These are phyloP conservation scores for Zelonia costaricensis DNA, from an alignment of 208 protist genomes.

Conservation along the genomic window DNA sequence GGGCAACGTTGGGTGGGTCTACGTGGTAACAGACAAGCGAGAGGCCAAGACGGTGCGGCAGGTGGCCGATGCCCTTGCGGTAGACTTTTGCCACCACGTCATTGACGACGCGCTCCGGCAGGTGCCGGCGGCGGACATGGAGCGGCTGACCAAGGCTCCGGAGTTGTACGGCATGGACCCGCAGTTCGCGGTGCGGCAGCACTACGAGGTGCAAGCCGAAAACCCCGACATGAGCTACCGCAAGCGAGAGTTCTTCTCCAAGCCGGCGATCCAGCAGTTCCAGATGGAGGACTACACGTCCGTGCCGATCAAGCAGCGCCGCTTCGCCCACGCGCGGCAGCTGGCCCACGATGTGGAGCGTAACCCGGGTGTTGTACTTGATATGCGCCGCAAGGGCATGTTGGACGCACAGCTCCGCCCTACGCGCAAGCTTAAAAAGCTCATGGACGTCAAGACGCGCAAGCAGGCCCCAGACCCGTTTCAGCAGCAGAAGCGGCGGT, in stretches of 20 bases:
- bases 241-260: slow-evolving; percentile 78
- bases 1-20: slow-evolving; percentile 86
- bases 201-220: slow-evolving; percentile 77
- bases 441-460: slow-evolving; percentile 47
- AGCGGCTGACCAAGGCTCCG: slow-evolving; percentile 68
- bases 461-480: slow-evolving; percentile 38
- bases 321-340: slow-evolving; percentile 53
- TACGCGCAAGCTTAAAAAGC: slow-evolving; percentile 38
- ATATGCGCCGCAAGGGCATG: slow-evolving; percentile 52
- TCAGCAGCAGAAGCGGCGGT: slow-evolving; percentile 1
- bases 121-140: slow-evolving; percentile 35
- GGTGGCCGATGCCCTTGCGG: slow-evolving; percentile 56
- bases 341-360: slow-evolving; percentile 55
- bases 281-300: slow-evolving; percentile 86
- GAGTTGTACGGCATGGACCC: slow-evolving; percentile 80
- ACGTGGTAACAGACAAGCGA: slow-evolving; percentile 66
- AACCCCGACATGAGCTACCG: slow-evolving; percentile 73
- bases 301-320: slow-evolving; percentile 46
- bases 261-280: slow-evolving; percentile 59
- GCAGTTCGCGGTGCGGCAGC: slow-evolving; percentile 76
- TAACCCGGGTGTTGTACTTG: slow-evolving; percentile 51
- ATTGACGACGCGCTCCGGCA: slow-evolving; percentile 40
- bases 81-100: slow-evolving; percentile 70
- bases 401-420: slow-evolving; percentile 52
- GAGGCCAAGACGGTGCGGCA: slow-evolving; percentile 56